Percentiles rank a stretch among this genome's conserved stretches.
These are phyloP conservation scores for Metahyphopichia silvanorum DNA, from an alignment of 805 yeast genomes.

Conservation along the genomic window DNA sequence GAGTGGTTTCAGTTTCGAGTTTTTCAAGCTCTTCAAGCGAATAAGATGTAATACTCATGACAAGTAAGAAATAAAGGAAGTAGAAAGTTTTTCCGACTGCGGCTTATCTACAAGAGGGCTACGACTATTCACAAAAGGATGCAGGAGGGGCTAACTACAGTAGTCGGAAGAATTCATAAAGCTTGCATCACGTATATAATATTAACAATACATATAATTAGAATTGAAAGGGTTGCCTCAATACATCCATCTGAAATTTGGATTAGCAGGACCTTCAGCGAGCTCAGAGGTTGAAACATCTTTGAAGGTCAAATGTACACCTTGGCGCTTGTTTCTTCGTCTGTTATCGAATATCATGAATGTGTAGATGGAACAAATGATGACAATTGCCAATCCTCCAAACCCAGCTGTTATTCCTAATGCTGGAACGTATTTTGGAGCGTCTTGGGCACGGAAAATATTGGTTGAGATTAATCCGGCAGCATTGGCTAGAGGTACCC, in stretches of 20 bases:
- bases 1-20: constrained; percentile 17
- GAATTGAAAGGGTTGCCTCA: too few species aligned
- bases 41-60: too few species aligned
- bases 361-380: constrained; percentile 17
- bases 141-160: too few species aligned
- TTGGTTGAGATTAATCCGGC: constrained; percentile 30
- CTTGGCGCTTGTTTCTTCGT: constrained; percentile 37
- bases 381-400: constrained; percentile 25
- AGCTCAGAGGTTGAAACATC: constrained; percentile 43
- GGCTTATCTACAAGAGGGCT: too few species aligned
- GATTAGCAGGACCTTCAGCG: constrained; percentile 43
- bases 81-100: too few species aligned
- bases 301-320: constrained; percentile 32
- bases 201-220: too few species aligned
- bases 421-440: constrained; percentile 30
- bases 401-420: constrained; percentile 28
- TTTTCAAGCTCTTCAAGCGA: constrained; percentile 16
- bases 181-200: too few species aligned
- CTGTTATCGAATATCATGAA: constrained; percentile 44
- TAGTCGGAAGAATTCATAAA: too few species aligned
- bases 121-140: too few species aligned
- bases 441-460: constrained; percentile 28
- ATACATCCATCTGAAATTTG: constrained; percentile 47
- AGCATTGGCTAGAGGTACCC: constrained; percentile 33
- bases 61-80: too few species aligned